Conservation (phyloP, 257 asterid species). For the Plantago elongata region DNA sequence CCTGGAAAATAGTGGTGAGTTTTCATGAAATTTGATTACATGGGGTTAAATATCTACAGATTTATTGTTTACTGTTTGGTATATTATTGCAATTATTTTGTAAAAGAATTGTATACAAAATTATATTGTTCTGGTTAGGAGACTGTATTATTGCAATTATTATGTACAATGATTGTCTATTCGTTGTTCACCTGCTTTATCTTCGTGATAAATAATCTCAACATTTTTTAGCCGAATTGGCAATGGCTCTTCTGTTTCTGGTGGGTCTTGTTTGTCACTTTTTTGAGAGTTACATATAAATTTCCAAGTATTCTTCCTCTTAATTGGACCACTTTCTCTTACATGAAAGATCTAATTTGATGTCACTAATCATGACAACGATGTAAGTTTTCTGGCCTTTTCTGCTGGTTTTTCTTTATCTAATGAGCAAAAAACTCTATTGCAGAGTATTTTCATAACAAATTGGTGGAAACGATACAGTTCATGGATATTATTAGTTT, state of each 20-base stretch:
- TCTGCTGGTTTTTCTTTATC: constrained; percentile 7
- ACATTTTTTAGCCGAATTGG: no score
- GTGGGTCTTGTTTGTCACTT: no score
- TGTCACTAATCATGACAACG: background rate
- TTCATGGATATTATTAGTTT: constrained; percentile 96
- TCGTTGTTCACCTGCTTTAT: no score
- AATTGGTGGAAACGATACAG: constrained; percentile 93
- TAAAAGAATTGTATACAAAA: no score
- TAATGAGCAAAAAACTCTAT: constrained; percentile 24
- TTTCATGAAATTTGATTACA: constrained; percentile 11
- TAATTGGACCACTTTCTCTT: background rate
- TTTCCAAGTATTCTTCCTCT: no score
- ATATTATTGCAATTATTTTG: background rate
- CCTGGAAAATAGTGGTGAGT: constrained; percentile 84
- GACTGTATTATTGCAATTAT: no score
- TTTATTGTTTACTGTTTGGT: constrained; percentile 6
- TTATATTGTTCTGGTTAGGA: no score
- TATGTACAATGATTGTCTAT: no score
- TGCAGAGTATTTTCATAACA: constrained; percentile 96
- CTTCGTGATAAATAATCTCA: no score
- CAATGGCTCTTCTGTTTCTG: no score
- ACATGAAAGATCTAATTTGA: background rate
- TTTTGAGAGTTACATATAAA: no score
- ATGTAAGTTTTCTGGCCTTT: background rate
- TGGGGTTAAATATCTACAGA: constrained; percentile 11